These are phyloP conservation scores for Talaromyces sp. DNA, from an alignment of 2,329 filamentous ascomycete genomes.

Conservation along the genomic window DNA sequence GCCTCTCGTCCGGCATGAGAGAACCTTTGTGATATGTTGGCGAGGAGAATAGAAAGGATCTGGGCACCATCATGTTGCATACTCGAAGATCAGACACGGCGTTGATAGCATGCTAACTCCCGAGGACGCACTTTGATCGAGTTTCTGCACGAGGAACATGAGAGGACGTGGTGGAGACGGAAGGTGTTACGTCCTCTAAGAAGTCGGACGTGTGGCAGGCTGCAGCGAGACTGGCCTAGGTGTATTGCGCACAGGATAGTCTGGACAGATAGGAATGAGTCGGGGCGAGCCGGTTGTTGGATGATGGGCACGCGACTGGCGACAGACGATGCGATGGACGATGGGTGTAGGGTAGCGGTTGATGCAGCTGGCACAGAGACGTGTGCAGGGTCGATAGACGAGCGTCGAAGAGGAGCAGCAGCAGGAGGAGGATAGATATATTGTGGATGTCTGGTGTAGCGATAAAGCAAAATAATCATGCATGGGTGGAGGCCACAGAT, in stretches of 20 bases:
- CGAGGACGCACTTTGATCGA: constrained; percentile 38
- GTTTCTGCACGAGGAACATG: constrained; percentile 37
- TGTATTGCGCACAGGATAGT: background rate
- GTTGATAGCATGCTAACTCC: constrained; percentile 22
- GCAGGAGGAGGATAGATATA: background rate
- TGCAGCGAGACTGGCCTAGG: background rate
- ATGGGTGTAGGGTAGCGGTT: background rate
- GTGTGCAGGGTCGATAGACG: background rate
- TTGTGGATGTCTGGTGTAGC: background rate
- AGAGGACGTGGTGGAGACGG: constrained; percentile 10
- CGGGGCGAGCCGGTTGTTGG: background rate
- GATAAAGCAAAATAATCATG: background rate
- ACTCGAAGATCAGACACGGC: constrained; percentile 12
- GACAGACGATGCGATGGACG: background rate
- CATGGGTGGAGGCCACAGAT: background rate
- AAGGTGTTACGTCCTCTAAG: background rate
- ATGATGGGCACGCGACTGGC: background rate
- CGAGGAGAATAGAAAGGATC: constrained; percentile 35
- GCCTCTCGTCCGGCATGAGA: constrained; percentile 15
- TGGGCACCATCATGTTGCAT: constrained; percentile 37
- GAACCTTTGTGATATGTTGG: constrained; percentile 21
- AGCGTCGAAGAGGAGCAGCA: background rate
- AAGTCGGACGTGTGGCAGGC: background rate
- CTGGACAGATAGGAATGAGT: background rate
- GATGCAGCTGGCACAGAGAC: background rate